A percentile compares a stretch with the other conserved stretches of the same genome.
phyloP scores from a whole-genome alignment of 495 filamentous ascomycete genomes.

The Penicillium soppii region DNA sequence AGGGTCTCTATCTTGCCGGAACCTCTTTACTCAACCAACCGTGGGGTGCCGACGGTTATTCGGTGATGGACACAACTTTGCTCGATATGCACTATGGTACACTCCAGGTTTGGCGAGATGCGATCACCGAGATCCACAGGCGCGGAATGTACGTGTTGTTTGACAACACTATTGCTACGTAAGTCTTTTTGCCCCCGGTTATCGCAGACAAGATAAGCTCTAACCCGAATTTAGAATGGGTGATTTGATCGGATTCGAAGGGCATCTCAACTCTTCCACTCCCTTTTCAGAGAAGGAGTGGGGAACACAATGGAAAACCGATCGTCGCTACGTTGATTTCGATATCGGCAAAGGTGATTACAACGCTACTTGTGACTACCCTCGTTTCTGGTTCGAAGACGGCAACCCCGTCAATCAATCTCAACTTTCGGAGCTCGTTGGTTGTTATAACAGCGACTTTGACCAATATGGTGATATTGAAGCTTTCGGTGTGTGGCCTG shows the following conservation, averaged over 20 bases:
- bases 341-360: slow-evolving; percentile 50
- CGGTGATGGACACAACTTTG: slow-evolving; percentile 66
- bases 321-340: slow-evolving; percentile 63
- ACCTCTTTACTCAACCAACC: slow-evolving; percentile 68
- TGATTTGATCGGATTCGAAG: slow-evolving; percentile 67
- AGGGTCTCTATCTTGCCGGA: slow-evolving; percentile 69
- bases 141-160: slow-evolving; percentile 69
- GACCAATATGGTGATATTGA: slow-evolving; percentile 69
- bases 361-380: slow-evolving; percentile 59
- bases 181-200: slow-evolving; percentile 23
- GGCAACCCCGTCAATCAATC: slow-evolving; percentile 52
- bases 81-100: slow-evolving; percentile 67
- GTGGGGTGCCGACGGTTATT: slow-evolving; percentile 67
- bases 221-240: slow-evolving; percentile 45
- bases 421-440: slow-evolving; percentile 44
- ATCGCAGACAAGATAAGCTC: neutral
- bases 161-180: slow-evolving; percentile 72
- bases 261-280: slow-evolving; percentile 61
- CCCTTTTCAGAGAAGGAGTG: slow-evolving; percentile 59
- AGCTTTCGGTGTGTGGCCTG: slow-evolving; percentile 65
- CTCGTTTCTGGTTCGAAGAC: slow-evolving; percentile 65
- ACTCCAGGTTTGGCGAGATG: slow-evolving; percentile 60
- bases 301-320: slow-evolving; percentile 54
- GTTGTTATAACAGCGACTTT: slow-evolving; percentile 70
- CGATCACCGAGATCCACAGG: slow-evolving; percentile 62